Conservation (phyloP, 2,329 filamentous ascomycete species). For the Dactylonectria estremocensis region DNA sequence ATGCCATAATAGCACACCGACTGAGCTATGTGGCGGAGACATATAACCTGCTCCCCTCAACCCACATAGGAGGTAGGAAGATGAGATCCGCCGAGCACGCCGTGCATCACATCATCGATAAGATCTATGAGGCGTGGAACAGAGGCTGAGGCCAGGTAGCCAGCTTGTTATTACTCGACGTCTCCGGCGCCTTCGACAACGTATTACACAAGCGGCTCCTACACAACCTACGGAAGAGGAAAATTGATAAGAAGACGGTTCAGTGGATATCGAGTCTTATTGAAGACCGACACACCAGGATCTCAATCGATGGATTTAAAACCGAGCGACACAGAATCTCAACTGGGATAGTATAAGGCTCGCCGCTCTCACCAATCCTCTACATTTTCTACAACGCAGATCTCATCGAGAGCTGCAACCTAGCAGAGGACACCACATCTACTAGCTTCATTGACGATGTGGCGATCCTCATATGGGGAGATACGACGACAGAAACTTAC, state of each 20-base stretch:
- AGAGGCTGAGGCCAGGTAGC: not conserved
- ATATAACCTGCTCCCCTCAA: constrained; percentile 13
- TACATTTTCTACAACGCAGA: not conserved
- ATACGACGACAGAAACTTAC: not conserved
- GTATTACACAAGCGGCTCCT: not conserved
- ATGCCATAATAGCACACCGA: constrained; percentile 7
- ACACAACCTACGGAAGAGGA: not conserved
- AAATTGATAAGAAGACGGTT: not conserved
- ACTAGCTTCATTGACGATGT: not conserved
- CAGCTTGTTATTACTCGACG: not conserved
- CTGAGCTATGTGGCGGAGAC: constrained; percentile 14
- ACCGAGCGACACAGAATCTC: constrained; percentile 7
- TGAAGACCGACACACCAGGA: not conserved
- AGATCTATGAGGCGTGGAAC: not conserved
- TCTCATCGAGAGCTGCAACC: not conserved
- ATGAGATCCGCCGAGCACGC: constrained; percentile 10
- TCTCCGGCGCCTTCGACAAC: not conserved
- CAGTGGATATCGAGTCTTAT: not conserved
- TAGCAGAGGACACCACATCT: not conserved
- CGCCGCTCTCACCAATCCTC: constrained; percentile 15
- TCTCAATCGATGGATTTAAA: constrained; percentile 12
- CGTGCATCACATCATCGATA: not conserved
- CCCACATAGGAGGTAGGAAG: constrained; percentile 13
- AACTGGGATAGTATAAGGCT: constrained; percentile 15
- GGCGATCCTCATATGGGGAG: not conserved